Percentiles rank a stretch among this genome's conserved stretches.
phyloP scores from a whole-genome alignment of 306 rosid species.

The Castanea crenata region DNA sequence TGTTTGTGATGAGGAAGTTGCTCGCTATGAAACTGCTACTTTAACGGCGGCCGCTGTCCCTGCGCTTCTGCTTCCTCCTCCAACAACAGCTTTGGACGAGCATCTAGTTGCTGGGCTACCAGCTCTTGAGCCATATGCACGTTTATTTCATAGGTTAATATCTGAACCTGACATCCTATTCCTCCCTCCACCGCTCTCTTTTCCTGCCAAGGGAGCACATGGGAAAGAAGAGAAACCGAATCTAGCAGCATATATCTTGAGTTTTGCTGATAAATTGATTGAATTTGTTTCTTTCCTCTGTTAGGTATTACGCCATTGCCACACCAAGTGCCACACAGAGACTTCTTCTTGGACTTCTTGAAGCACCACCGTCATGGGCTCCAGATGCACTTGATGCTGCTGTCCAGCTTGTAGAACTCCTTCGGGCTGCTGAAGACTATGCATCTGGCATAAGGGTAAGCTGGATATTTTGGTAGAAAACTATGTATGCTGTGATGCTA shows the following conservation, averaged over 20 bases:
- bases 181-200: neutral
- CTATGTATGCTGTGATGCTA: conserved; percentile 4
- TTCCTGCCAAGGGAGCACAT: neutral
- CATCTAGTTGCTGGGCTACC: conserved; percentile 98
- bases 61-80: conserved; percentile 97
- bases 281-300: conserved; percentile 3
- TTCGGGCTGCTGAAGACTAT: conserved; percentile 99
- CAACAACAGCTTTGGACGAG: conserved; percentile 94
- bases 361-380: conserved; percentile 99
- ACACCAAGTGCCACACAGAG: conserved; percentile 99
- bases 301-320: conserved; percentile 97
- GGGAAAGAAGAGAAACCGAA: neutral
- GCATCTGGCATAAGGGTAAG: conserved; percentile 97
- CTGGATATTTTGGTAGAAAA: conserved; percentile 24
- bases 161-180: conserved; percentile 15
- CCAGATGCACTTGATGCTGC: conserved; percentile 99
- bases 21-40: conserved; percentile 93
- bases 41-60: conserved; percentile 97
- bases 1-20: conserved; percentile 97
- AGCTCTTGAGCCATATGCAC: conserved; percentile 99
- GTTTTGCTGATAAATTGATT: conserved; percentile 5
- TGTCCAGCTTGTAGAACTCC: conserved; percentile 97
- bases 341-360: conserved; percentile 96
- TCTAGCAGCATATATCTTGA: neutral
- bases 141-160: conserved; percentile 84